phyloP scores from a whole-genome alignment of 768 basidiomycete species.

The Leccinum rimulosum region DNA sequence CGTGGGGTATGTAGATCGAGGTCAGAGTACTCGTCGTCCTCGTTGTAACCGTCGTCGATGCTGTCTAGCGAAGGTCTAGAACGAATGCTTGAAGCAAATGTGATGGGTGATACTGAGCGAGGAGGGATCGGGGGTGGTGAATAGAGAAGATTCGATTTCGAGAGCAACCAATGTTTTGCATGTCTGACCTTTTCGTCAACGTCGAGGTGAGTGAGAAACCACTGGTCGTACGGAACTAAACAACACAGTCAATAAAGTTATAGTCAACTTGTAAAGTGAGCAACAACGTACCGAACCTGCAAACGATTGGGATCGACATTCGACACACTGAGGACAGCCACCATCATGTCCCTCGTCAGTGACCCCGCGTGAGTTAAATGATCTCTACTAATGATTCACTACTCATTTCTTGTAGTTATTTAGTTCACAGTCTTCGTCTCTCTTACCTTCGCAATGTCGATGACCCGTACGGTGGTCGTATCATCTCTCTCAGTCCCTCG shows the following conservation, averaged over 20 bases:
- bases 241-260: too few species aligned
- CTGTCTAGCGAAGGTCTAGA: slow-evolving; percentile 23
- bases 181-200: slow-evolving; percentile 58
- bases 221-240: slow-evolving; percentile 71
- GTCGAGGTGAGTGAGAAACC: slow-evolving; percentile 70
- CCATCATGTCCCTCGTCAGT: slow-evolving; percentile 59
- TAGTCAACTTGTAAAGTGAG: background rate
- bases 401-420: slow-evolving; percentile 41
- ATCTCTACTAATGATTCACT: too few species aligned
- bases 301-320: slow-evolving; percentile 45
- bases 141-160: slow-evolving; percentile 47
- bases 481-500: slow-evolving; percentile 76
- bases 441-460: slow-evolving; percentile 87
- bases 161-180: slow-evolving; percentile 60
- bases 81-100: slow-evolving; percentile 46
- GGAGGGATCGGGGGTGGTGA: slow-evolving; percentile 23
- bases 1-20: slow-evolving; percentile 1
- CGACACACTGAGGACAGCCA: background rate
- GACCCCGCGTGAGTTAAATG: slow-evolving; percentile 51
- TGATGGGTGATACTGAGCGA: slow-evolving; percentile 65
- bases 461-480: slow-evolving; percentile 78
- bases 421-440: slow-evolving; percentile 83
- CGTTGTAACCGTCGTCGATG: slow-evolving; percentile 25
- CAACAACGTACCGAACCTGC: slow-evolving; percentile 51
- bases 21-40: slow-evolving; percentile 36